Evolutionary conservation across 1,139 yeast species (phyloP).

Genomic region (Diutina mesorugosa): DNA sequence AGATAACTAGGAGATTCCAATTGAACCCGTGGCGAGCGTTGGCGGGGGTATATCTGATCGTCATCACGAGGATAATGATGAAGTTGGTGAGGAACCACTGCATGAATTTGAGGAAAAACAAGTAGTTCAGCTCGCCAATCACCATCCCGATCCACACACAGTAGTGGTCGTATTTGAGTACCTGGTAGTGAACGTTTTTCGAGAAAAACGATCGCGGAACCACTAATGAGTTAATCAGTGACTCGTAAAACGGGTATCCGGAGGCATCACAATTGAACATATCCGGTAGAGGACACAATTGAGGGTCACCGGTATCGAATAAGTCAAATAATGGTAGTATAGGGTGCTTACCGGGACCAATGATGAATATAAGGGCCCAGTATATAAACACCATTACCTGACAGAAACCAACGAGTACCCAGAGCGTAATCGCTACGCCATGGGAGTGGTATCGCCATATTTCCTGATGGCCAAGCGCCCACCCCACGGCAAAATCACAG

Average conservation of each 20-base stretch:
- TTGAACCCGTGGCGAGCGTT: constrained; percentile 16
- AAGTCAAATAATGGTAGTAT: neutral
- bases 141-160: constrained; percentile 52
- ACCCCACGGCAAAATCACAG: constrained; percentile 19
- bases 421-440: constrained; percentile 15
- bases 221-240: constrained; percentile 39
- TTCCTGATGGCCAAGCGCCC: constrained; percentile 24
- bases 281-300: constrained; percentile 24
- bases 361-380: constrained; percentile 16
- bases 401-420: constrained; percentile 13
- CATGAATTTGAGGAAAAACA: constrained; percentile 36
- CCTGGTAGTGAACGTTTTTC: constrained; percentile 27
- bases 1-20: constrained; percentile 32
- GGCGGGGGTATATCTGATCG: neutral
- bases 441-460: constrained; percentile 18
- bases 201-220: constrained; percentile 46
- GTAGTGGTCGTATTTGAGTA: constrained; percentile 52
- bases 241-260: constrained; percentile 55
- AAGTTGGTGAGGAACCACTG: constrained; percentile 21
- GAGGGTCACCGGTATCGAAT: neutral
- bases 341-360: constrained; percentile 23
- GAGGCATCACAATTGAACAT: constrained; percentile 42
- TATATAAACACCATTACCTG: constrained; percentile 16
- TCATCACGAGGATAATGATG: constrained; percentile 10
- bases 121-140: constrained; percentile 44